Base-by-base conservation (phyloP, 225 moss, liverwort and hornwort genomes). In the Takakia lepidozioides region DNA sequence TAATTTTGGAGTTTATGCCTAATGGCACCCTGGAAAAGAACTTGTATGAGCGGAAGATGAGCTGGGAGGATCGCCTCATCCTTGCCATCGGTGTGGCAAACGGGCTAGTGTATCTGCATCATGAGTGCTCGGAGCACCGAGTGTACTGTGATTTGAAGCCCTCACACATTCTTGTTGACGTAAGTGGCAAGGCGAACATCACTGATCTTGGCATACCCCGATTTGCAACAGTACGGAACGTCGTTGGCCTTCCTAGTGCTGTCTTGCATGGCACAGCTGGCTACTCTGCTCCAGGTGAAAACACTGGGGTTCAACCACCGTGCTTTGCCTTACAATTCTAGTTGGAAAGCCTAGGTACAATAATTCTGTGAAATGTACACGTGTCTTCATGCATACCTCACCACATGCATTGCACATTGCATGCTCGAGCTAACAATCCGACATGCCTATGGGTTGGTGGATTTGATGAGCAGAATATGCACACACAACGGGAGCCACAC, bases 201-300 rank as follows among this genome's bases (percentile, higher is more conserved):
- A 7, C 22, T 20, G 44, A 44, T 11, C 18, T 44, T 20, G 6
- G 11, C 11, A 44, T 44, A 2, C 22, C 44, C 4, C 44, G 22
- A 19, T 44, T 21, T 20, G 44, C 20, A 3, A 3, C n/a, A n/a
- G n/a, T n/a, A n/a, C n/a, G n/a, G n/a, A n/a, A n/a, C n/a, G n/a
- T n/a, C n/a, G n/a, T n/a, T n/a, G n/a, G n/a, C n/a, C n/a, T n/a
- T n/a, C n/a, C 22, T 7, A 19, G 2, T 8, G 21, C 19, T 3
- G 21, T 21, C 18, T 1, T 39, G 39, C 44, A 3, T 20, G 44
- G 44, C 4, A 44, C 44, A 2, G 1, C 2, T 20, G 44, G 19
- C 8, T 44, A 44, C 23, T 44, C 20, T 44, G 44, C 44, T 3
- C 44, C 22, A 5, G 44, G 44, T 44, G 44, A 44, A 22, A 5